Conservation (phyloP, 352 stramenopile genomes). For the Globisporangium carolinianum region DNA sequence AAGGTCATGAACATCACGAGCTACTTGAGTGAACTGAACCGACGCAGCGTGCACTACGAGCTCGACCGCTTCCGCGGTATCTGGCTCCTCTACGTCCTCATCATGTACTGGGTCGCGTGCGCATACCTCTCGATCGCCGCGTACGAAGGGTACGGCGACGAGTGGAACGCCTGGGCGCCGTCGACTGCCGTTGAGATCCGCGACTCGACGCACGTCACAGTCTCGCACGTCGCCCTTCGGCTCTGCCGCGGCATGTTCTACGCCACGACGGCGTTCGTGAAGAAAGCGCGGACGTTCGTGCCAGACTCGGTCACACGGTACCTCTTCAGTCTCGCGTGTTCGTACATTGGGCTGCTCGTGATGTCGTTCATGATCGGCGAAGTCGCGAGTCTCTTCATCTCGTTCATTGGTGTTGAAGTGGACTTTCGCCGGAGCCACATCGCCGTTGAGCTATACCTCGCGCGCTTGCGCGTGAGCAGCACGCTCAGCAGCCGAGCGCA, state of each 20-base stretch:
- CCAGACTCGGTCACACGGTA: conserved; percentile 20
- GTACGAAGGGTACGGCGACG: conserved; percentile 24
- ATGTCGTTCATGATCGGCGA: conserved; percentile 70
- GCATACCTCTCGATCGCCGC: conserved; percentile 37
- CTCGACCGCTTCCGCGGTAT: conserved; percentile 38
- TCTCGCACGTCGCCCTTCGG: conserved; percentile 16
- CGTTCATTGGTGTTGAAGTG: conserved; percentile 48
- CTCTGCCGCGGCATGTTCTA: conserved; percentile 46
- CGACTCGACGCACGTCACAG: conserved; percentile 16
- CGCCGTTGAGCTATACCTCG: conserved; percentile 36
- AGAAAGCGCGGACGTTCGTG: conserved; percentile 33
- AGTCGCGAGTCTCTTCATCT: conserved; percentile 60
- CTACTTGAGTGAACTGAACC: conserved; percentile 55
- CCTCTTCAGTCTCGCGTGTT: conserved; percentile 39
- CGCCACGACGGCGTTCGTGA: conserved; percentile 42
- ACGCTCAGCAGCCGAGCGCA: conserved; percentile 33
- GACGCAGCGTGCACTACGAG: conserved; percentile 44
- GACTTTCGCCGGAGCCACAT: conserved; percentile 57
- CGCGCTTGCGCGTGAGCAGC: conserved; percentile 28
- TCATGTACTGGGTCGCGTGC: conserved; percentile 53
- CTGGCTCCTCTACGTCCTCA: conserved; percentile 39
- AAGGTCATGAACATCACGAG: conserved; percentile 46
- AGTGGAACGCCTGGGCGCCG: conserved; percentile 48
- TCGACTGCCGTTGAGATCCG: conserved; percentile 19
- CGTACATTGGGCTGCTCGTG: conserved; percentile 37